Conservation (phyloP, 306 rosid genomes). For the Heteromeles arbutifolia region DNA sequence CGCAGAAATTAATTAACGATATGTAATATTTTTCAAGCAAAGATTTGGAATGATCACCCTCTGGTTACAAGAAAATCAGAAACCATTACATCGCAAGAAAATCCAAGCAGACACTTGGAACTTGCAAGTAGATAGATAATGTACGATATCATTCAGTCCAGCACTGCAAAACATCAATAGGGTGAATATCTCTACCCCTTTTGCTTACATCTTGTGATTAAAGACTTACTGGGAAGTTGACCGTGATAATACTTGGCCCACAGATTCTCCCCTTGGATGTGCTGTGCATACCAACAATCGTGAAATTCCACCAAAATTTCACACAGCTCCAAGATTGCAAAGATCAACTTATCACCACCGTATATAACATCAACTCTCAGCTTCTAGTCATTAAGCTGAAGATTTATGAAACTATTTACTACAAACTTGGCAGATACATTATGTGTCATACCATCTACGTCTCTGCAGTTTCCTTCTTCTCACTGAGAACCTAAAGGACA, state of each 20-base stretch:
- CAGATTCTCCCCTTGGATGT: neutral
- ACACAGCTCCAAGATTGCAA: neutral
- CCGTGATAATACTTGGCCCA: neutral
- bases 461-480: neutral
- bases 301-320: neutral
- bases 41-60: neutral
- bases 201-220: neutral
- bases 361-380: neutral
- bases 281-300: neutral
- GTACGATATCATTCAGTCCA: neutral
- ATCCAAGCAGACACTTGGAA: neutral
- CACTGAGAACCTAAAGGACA: neutral
- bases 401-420: neutral
- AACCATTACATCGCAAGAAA: neutral
- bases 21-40: neutral
- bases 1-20: neutral
- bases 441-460: neutral
- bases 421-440: neutral
- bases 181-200: neutral
- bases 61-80: neutral
- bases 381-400: neutral
- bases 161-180: neutral
- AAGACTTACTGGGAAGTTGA: neutral
- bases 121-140: neutral
- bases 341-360: neutral